These are phyloP conservation scores for Pneumocystis wakefieldiae DNA, from an alignment of 1,139 yeast species.

Conservation along the genomic window DNA sequence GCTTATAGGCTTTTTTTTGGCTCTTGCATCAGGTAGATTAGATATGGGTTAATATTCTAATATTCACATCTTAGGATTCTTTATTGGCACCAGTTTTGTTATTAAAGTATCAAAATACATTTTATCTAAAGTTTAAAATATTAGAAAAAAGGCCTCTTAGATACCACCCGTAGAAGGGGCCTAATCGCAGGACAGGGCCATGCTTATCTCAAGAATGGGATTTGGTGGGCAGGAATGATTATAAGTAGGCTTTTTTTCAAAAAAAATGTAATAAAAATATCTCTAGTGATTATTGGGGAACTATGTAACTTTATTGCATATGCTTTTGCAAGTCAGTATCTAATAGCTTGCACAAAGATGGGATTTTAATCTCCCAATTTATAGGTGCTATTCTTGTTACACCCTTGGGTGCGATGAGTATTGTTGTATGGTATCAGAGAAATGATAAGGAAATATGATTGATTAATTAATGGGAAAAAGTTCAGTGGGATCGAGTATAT, in stretches of 20 bases:
- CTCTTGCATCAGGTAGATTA: slow-evolving; percentile 5
- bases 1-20: slow-evolving; percentile 11
- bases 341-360: neutral
- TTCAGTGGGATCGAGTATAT: slow-evolving; percentile 12
- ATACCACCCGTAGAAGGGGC: slow-evolving; percentile 4
- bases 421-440: slow-evolving; percentile 3
- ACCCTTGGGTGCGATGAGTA: slow-evolving; percentile 15
- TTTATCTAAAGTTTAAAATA: neutral
- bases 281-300: slow-evolving; percentile 12
- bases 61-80: slow-evolving; percentile 5
- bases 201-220: slow-evolving; percentile 12
- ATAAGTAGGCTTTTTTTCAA: neutral
- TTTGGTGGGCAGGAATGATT: slow-evolving; percentile 14
- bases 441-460: neutral
- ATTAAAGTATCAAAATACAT: slow-evolving; percentile 5
- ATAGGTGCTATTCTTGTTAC: slow-evolving; percentile 12
- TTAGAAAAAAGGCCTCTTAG: neutral
- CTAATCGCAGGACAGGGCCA: slow-evolving; percentile 13
- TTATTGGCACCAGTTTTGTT: slow-evolving; percentile 13
- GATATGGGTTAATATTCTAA: neutral
- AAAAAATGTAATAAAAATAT: neutral
- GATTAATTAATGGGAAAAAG: slow-evolving; percentile 1
- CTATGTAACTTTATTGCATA: slow-evolving; percentile 13
- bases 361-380: neutral
- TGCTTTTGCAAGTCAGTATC: slow-evolving; percentile 9